phyloP scores from a whole-genome alignment of 2,329 filamentous ascomycete genomes.

The Penicillium hordei region DNA sequence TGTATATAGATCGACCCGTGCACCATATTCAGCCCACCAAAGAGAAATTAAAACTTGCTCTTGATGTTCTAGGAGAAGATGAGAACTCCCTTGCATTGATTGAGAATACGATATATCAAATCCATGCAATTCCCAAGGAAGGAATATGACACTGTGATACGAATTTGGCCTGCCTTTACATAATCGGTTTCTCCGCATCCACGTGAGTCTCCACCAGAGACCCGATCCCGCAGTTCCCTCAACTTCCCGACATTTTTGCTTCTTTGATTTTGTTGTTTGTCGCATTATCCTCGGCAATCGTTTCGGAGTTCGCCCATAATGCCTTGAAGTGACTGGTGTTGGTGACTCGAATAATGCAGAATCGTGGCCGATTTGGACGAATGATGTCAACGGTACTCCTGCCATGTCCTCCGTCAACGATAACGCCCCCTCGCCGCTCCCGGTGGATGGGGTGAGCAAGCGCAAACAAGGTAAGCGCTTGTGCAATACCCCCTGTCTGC shows the following conservation, averaged over 20 bases:
- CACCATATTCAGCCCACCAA: background rate
- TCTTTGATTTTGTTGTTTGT: constrained; percentile 19
- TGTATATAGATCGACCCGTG: background rate
- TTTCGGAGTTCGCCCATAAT: constrained; percentile 16
- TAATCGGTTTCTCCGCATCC: constrained; percentile 29
- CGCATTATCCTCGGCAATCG: constrained; percentile 20
- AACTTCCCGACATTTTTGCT: constrained; percentile 28
- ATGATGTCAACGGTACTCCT: constrained; percentile 30
- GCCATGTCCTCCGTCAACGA: constrained; percentile 41
- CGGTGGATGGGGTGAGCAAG: constrained; percentile 40
- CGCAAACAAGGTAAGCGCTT: constrained; percentile 39
- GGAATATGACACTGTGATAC: background rate
- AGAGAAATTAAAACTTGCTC: background rate
- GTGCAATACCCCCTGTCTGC: background rate
- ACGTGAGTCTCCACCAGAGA: constrained; percentile 25
- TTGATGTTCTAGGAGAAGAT: background rate
- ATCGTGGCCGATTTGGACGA: constrained; percentile 23
- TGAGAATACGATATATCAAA: background rate
- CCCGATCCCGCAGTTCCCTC: constrained; percentile 27
- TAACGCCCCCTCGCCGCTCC: constrained; percentile 32
- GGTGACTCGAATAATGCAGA: constrained; percentile 23
- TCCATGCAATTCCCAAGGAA: constrained; percentile 37
- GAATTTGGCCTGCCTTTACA: constrained; percentile 11
- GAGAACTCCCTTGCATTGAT: background rate
- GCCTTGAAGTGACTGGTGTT: constrained; percentile 16